Conservation (phyloP, 768 basidiomycete genomes). For the Auriscalpium microsporum region DNA sequence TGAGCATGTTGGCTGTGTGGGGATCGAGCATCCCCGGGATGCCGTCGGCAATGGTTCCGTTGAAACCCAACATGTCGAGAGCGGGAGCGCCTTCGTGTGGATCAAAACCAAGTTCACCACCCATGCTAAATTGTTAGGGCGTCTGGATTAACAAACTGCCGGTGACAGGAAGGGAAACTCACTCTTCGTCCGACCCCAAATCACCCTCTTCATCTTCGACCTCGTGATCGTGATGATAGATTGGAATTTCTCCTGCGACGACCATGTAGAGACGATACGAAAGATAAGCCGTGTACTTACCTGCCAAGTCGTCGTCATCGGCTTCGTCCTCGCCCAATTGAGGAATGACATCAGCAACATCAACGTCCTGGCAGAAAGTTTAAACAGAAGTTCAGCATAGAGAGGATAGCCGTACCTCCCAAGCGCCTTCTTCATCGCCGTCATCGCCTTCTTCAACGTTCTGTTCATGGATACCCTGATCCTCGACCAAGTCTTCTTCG, state of each 20-base stretch:
- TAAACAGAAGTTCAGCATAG: background rate
- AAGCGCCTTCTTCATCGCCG: constrained; percentile 33
- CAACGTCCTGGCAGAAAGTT: constrained; percentile 22
- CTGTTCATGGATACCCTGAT: constrained; percentile 39
- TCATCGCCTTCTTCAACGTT: constrained; percentile 28
- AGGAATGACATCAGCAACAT: constrained; percentile 26
- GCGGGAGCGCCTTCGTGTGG: constrained; percentile 19
- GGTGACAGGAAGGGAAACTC: constrained; percentile 18
- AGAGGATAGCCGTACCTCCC: constrained; percentile 24
- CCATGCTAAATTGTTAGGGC: constrained; percentile 19
- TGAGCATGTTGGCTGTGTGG: constrained; percentile 10
- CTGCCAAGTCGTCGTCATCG: constrained; percentile 49
- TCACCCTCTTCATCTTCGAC: constrained; percentile 57
- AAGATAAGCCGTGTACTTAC: constrained; percentile 22
- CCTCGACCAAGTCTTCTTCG: constrained; percentile 45
- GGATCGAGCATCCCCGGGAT: constrained; percentile 16
- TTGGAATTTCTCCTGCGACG: constrained; percentile 8
- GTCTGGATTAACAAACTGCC: constrained; percentile 1
- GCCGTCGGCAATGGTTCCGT: constrained; percentile 10
- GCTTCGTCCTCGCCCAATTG: constrained; percentile 29
- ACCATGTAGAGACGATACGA: background rate
- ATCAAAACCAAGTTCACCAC: constrained; percentile 26
- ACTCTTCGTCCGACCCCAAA: constrained; percentile 60
- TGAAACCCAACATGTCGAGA: constrained; percentile 13
- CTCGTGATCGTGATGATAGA: constrained; percentile 46